Base-by-base conservation (phyloP, 2,329 filamentous ascomycete species). In the Raffaelea albimanens region DNA sequence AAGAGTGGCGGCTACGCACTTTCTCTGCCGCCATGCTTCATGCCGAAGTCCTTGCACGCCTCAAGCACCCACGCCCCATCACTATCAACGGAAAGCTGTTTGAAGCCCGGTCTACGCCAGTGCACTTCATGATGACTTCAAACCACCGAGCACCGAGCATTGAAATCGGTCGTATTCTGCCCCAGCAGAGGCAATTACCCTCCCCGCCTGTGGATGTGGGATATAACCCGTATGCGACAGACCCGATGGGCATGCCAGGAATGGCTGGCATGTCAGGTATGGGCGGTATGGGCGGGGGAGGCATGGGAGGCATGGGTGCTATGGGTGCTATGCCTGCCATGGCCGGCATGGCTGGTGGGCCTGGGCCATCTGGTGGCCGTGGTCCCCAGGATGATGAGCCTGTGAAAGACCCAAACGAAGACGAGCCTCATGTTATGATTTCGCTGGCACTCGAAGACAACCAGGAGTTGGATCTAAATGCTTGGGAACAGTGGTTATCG, bases 71-170 rank as follows among this genome's bases (percentile, higher is more conserved):
- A 5, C 65, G 76, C 8, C 76, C 75, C 19, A 72, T 78, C 53
- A 68, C 72, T 48, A 71, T 75, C 54, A 77, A 80, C 52, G 76
- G 76, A 45, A 75, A 72, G 59, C 68, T 72, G 18, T 76, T 77
- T 42, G 76, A 80, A 55, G 72, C 73, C 33, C 69, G 76, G 36
- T 76, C 75, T 2, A 80, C 76, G 0, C 76, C 76, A 0, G 74
- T 80, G 4, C 76, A 80, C 54, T 79, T 79, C 55, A 80, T 80
- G 73, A 79, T 79, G 75, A 80, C 76, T 2, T 68, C 73, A 18
- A 78, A 80, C 49, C 75, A 79, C 56, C 75, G 68, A 49, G 74
- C 73, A 1, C 73, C 74, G 0, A 79, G 76, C 48, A 80, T 80
- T 40, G 75, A 80, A 56, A 60, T 80, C 33, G 69, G 69, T 5